These are phyloP conservation scores for Phyllosticta capitalensis DNA, from an alignment of 2,329 filamentous ascomycete genomes.

Conservation along the genomic window DNA sequence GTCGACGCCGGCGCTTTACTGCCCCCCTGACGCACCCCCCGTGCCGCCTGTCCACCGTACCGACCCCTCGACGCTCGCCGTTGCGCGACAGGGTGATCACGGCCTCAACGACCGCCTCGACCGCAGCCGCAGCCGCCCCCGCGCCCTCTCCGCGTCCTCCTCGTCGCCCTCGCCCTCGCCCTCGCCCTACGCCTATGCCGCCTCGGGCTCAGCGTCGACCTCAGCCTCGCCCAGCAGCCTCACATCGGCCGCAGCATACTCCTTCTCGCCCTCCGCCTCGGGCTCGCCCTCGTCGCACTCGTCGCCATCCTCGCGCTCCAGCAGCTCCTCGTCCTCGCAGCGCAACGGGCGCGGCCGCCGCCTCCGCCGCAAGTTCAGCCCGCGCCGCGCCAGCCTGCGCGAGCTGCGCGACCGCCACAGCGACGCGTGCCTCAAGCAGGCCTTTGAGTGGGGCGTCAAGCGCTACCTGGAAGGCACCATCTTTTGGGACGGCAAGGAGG, in stretches of 20 bases:
- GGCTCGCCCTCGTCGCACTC: slow-evolving; percentile 50
- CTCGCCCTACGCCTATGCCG: neutral
- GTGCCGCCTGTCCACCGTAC: neutral
- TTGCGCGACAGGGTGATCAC: too few relatives aligned
- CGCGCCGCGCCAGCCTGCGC: slow-evolving; percentile 22
- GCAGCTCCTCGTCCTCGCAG: neutral
- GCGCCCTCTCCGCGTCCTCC: neutral
- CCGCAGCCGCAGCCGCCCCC: neutral
- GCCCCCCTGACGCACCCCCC: neutral
- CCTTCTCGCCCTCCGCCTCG: neutral
- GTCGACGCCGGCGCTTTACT: neutral
- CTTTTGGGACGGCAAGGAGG: slow-evolving; percentile 11
- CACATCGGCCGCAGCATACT: neutral
- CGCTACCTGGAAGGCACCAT: slow-evolving; percentile 22
- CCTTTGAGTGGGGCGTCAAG: slow-evolving; percentile 22
- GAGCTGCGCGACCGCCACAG: slow-evolving; percentile 25
- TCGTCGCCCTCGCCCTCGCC: neutral
- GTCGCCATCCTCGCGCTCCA: slow-evolving; percentile 4
- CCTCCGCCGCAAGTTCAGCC: slow-evolving; percentile 17
- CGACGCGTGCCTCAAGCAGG: slow-evolving; percentile 23
- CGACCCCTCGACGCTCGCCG: too few relatives aligned
- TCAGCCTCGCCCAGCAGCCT: neutral
- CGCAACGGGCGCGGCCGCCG: slow-evolving; percentile 5
- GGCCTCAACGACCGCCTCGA: too few relatives aligned
- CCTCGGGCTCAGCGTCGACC: neutral